Evolutionary conservation across 441 rosid species (phyloP).

Genomic region (Jatropha multifida): DNA sequence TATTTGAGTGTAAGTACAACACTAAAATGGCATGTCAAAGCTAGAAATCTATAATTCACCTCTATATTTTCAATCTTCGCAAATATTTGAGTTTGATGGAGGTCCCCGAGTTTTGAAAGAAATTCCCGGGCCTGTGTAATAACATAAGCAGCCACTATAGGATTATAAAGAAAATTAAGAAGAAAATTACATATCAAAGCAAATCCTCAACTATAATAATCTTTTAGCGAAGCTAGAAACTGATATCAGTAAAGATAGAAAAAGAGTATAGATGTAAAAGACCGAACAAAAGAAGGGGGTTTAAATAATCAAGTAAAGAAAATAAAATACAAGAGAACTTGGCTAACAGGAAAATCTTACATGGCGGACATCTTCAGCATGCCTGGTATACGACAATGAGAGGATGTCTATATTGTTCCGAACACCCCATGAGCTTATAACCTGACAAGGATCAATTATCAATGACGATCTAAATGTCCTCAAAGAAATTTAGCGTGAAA

Average conservation of each 20-base stretch:
- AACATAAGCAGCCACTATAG: slow-evolving; percentile 11
- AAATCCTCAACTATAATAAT: background rate
- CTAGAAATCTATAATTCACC: slow-evolving; percentile 28
- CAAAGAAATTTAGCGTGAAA: background rate
- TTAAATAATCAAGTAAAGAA: background rate
- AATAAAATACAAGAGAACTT: slow-evolving; percentile 13
- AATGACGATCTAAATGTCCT: slow-evolving; percentile 10
- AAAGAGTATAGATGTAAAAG: background rate
- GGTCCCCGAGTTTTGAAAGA: slow-evolving; percentile 46
- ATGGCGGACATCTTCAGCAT: slow-evolving; percentile 95
- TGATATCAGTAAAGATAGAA: background rate
- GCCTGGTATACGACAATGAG: slow-evolving; percentile 85
- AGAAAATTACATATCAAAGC: background rate
- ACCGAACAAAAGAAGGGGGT: background rate
- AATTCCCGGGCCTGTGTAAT: slow-evolving; percentile 47
- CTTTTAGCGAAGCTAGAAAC: slow-evolving; percentile 1
- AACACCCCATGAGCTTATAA: slow-evolving; percentile 91
- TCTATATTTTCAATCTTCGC: slow-evolving; percentile 59
- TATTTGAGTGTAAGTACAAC: background rate
- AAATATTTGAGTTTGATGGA: slow-evolving; percentile 49
- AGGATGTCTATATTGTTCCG: slow-evolving; percentile 92
- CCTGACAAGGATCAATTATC: slow-evolving; percentile 42
- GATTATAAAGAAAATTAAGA: slow-evolving; percentile 1
- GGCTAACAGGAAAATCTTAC: slow-evolving; percentile 37
- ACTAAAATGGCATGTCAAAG: background rate